A percentile compares a stretch with the other conserved stretches of the same genome.
Evolutionary conservation across 1,284 basidiomycete genomes (phyloP).

Genomic region (Puccinia triticina): DNA sequence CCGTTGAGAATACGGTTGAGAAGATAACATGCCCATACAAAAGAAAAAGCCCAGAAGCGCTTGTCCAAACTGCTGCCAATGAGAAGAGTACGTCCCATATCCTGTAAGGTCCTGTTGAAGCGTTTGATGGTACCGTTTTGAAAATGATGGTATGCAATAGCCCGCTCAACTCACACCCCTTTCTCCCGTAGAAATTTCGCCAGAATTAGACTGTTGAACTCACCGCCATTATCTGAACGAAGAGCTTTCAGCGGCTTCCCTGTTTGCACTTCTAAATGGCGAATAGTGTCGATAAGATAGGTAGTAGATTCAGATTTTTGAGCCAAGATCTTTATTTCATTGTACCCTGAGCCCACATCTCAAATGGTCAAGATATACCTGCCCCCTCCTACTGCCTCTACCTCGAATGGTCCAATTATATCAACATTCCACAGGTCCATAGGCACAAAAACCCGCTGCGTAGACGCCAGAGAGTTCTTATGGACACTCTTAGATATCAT

Average conservation of each 20-base stretch:
- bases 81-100: not conserved
- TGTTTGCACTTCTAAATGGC: not conserved
- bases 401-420: too few relatives aligned
- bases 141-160: not conserved
- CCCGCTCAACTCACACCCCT: constrained; percentile 1
- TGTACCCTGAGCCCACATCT: not conserved
- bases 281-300: not conserved
- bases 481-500: too few relatives aligned
- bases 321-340: not conserved
- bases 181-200: not conserved
- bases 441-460: too few relatives aligned
- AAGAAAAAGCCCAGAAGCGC: not conserved
- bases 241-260: too few relatives aligned
- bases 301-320: not conserved
- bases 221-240: too few relatives aligned
- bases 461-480: too few relatives aligned
- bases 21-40: too few relatives aligned
- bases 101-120: too few relatives aligned
- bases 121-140: constrained; percentile 23
- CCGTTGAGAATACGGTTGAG: constrained; percentile 13
- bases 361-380: too few relatives aligned
- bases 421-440: too few relatives aligned
- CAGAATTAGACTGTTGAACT: too few relatives aligned
- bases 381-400: too few relatives aligned
- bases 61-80: not conserved